A percentile compares a stretch with the other conserved stretches of the same genome.
Evolutionary conservation across 2,329 filamentous ascomycete species (phyloP).

Genomic region (Arthrobotrys iridis): DNA sequence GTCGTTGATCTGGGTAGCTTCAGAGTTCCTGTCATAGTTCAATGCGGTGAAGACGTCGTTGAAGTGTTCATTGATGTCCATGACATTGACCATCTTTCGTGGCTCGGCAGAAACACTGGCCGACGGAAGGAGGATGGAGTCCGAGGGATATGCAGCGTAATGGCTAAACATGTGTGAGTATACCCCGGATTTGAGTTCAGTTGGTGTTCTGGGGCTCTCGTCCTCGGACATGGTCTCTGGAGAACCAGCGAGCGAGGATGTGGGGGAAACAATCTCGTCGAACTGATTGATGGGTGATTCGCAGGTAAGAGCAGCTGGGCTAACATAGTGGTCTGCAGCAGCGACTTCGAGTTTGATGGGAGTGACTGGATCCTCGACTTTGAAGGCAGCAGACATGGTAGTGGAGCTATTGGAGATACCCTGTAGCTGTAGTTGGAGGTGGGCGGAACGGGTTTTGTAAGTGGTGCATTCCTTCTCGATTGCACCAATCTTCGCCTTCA

Average conservation of each 20-base stretch:
- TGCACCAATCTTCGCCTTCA: conserved; percentile 32
- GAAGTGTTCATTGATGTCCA: conserved; percentile 41
- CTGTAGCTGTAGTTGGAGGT: conserved; percentile 39
- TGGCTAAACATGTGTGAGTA: conserved; percentile 35
- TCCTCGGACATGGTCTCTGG: conserved; percentile 45
- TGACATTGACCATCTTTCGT: conserved; percentile 34
- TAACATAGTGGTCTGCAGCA: conserved; percentile 33
- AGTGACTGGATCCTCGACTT: conserved; percentile 25
- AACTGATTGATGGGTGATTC: conserved; percentile 33
- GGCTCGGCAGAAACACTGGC: conserved; percentile 23
- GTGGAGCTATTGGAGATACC: conserved; percentile 36
- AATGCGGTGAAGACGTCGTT: conserved; percentile 44
- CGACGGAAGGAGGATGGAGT: conserved; percentile 36
- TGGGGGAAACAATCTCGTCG: conserved; percentile 29
- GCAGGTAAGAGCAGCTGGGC: conserved; percentile 40
- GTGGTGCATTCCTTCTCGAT: conserved; percentile 34
- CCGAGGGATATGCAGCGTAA: conserved; percentile 17
- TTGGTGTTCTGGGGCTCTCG: conserved; percentile 41
- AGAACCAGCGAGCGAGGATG: conserved; percentile 45
- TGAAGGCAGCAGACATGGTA: conserved; percentile 15
- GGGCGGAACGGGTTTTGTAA: conserved; percentile 31
- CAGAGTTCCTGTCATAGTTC: conserved; percentile 39
- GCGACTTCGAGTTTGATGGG: conserved; percentile 19
- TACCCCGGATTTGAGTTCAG: conserved; percentile 17
- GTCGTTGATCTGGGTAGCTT: conserved; percentile 19